Percentiles rank a stretch among this genome's conserved stretches.
phyloP scores from a whole-genome alignment of 192 early-diverging fungal species.

The Spinellus fusiger region DNA sequence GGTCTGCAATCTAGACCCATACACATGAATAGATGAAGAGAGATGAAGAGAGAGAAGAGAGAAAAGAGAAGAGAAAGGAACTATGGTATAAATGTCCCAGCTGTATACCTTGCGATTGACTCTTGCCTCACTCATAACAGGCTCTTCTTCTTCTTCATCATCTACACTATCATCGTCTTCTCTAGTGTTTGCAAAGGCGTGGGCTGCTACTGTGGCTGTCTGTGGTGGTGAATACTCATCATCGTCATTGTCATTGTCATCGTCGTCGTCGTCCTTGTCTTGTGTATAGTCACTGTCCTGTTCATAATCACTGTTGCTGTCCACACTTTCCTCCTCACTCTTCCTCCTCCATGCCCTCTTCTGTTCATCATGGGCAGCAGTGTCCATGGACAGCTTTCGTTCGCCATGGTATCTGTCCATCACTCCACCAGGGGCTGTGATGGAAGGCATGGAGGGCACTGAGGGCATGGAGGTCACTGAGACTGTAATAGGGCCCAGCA shows the following conservation, averaged over 20 bases:
- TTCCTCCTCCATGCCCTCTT: not conserved
- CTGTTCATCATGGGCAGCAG: not conserved
- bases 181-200: constrained; percentile 1
- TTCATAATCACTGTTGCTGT: not conserved
- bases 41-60: not conserved
- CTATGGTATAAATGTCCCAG: not conserved
- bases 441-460: not conserved
- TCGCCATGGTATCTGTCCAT: not conserved
- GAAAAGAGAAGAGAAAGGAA: not conserved
- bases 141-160: constrained; percentile 1
- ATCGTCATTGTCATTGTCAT: not conserved
- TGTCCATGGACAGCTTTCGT: not conserved
- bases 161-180: not conserved
- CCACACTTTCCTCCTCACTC: too few relatives aligned
- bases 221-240: not conserved
- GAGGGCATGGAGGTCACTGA: not conserved
- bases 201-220: too few relatives aligned
- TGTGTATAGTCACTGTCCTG: not conserved
- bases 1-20: not conserved
- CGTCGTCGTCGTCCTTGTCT: not conserved
- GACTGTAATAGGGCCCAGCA: not conserved
- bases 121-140: constrained; percentile 9
- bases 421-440: not conserved
- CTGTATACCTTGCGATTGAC: constrained; percentile 9
- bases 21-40: not conserved